Conservation (phyloP, 2,329 filamentous ascomycete species). For the Microdochium trichocladiopsis region DNA sequence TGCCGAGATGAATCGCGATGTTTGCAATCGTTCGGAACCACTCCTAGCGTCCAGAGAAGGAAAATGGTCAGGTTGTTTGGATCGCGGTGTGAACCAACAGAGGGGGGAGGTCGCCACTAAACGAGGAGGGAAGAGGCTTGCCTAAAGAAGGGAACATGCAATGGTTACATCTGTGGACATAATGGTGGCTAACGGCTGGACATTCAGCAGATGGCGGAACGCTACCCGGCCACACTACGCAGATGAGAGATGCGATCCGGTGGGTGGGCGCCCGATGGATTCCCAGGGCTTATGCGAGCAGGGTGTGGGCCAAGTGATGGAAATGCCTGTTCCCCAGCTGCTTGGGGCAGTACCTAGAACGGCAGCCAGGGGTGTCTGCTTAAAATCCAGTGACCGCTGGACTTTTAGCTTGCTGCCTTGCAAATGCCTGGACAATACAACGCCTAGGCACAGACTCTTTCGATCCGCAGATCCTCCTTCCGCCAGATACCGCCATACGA, state of each 20-base stretch:
- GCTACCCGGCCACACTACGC: not conserved
- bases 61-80: not conserved
- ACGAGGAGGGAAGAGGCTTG: not conserved
- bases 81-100: too few species aligned
- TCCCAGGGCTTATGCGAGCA: not conserved
- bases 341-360: not conserved
- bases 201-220: not conserved
- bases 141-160: not conserved
- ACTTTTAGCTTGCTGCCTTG: too few species aligned
- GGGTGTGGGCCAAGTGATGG: not conserved
- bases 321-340: not conserved
- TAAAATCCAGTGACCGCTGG: not conserved
- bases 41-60: too few species aligned
- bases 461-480: too few species aligned
- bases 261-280: not conserved
- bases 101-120: not conserved
- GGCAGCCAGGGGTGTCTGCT: not conserved
- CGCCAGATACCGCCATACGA: too few species aligned
- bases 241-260: conserved; percentile 1
- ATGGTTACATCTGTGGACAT: not conserved
- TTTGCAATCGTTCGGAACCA: too few species aligned
- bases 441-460: too few species aligned
- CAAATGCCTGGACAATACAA: too few species aligned
- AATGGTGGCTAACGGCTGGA: not conserved
- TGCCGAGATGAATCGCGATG: too few species aligned